phyloP scores from a whole-genome alignment of 1,284 basidiomycete genomes.

The Tilletia caries region DNA sequence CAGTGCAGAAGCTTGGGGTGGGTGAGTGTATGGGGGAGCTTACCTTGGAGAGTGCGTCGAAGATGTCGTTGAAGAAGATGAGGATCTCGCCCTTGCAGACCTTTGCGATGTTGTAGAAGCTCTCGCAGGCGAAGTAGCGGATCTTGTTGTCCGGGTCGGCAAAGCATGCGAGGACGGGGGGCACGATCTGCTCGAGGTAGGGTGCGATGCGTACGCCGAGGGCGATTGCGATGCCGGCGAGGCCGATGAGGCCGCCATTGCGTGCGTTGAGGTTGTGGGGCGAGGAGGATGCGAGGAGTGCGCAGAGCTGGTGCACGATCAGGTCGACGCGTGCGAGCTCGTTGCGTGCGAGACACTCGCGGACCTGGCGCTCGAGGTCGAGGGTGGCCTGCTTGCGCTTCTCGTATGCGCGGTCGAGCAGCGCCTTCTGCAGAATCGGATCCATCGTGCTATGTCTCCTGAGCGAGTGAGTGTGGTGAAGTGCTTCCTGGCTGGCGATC shows the following conservation, averaged over 20 bases:
- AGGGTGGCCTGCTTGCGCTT: slow-evolving; percentile 92
- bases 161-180: slow-evolving; percentile 87
- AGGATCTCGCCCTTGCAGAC: slow-evolving; percentile 96
- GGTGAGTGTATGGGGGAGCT: slow-evolving; percentile 36
- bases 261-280: slow-evolving; percentile 65
- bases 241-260: slow-evolving; percentile 92
- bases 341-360: slow-evolving; percentile 75
- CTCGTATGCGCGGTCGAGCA: slow-evolving; percentile 66
- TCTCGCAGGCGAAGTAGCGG: slow-evolving; percentile 88
- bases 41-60: slow-evolving; percentile 93
- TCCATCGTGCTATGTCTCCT: too few species aligned
- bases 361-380: slow-evolving; percentile 89
- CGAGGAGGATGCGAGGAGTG: slow-evolving; percentile 52
- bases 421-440: slow-evolving; percentile 40
- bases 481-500: too few species aligned
- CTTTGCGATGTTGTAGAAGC: slow-evolving; percentile 92
- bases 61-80: slow-evolving; percentile 96
- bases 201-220: slow-evolving; percentile 86
- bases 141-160: slow-evolving; percentile 91
- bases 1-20: neutral
- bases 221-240: slow-evolving; percentile 93
- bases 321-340: slow-evolving; percentile 76
- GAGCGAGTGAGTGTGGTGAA: neutral
- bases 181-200: slow-evolving; percentile 88
- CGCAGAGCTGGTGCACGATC: slow-evolving; percentile 91